phyloP scores from a whole-genome alignment of 768 basidiomycete genomes.

The Coprinopsis strossmayeri region DNA sequence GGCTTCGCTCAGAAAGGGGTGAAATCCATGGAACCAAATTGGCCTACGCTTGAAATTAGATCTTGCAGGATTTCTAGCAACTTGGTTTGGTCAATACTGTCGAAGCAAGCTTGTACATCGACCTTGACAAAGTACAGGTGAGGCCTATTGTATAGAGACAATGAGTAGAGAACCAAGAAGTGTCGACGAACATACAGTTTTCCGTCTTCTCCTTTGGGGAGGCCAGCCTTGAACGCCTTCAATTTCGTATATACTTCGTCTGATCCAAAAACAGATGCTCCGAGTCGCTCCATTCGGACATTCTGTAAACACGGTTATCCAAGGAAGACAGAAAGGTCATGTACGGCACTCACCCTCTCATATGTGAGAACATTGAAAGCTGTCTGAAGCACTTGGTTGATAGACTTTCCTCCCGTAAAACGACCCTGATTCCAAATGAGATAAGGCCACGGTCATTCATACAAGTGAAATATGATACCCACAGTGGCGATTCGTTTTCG shows the following conservation, averaged over 20 bases:
- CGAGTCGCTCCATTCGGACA: constrained; percentile 55
- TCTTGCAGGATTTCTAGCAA: constrained; percentile 69
- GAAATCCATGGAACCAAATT: background rate
- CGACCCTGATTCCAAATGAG: too few relatives aligned
- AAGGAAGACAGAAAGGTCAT: background rate
- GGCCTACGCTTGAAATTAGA: constrained; percentile 62
- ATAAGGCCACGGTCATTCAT: too few relatives aligned
- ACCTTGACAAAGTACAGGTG: constrained; percentile 94
- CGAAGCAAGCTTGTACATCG: constrained; percentile 94
- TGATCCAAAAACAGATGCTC: constrained; percentile 76
- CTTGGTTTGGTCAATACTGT: constrained; percentile 88
- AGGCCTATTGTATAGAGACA: constrained; percentile 44
- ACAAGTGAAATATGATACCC: background rate
- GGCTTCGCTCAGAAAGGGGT: background rate
- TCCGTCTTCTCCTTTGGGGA: constrained; percentile 34
- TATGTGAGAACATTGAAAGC: constrained; percentile 85
- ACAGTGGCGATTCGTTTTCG: constrained; percentile 32
- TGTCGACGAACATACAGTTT: constrained; percentile 36
- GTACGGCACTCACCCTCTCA: constrained; percentile 57
- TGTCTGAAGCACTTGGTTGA: constrained; percentile 81
- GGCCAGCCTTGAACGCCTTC: constrained; percentile 57
- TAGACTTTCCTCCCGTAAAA: constrained; percentile 41
- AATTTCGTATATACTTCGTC: constrained; percentile 78
- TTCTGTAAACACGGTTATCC: constrained; percentile 34
- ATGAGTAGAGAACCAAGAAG: background rate